Percentiles rank a stretch among this genome's conserved stretches.
Conservation (phyloP, 148 eudicot genomes). For the Linanthus parryae region DNA sequence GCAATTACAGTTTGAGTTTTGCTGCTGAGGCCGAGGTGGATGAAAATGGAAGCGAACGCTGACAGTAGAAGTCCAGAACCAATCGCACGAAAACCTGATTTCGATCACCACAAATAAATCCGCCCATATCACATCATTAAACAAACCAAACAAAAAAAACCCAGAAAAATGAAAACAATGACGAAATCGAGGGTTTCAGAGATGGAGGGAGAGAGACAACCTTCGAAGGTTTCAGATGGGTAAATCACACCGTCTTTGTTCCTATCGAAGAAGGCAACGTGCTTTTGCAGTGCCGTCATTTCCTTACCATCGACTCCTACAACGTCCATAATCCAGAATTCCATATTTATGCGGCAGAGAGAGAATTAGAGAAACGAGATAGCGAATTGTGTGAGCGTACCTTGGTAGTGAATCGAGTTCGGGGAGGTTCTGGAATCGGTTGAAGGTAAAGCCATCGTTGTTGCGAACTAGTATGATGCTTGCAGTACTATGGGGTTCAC, state of each 20-base stretch:
- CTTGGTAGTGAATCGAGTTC: too few species aligned
- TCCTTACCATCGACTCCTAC: too few species aligned
- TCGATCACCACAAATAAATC: background rate
- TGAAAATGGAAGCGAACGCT: background rate
- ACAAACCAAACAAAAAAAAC: background rate
- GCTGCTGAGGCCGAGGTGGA: background rate
- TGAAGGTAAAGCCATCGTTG: too few species aligned
- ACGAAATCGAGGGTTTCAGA: too few species aligned
- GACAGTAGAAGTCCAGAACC: background rate
- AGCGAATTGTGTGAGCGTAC: too few species aligned
- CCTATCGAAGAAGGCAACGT: conserved; percentile 1
- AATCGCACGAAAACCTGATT: conserved; percentile 4
- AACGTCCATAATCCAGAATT: too few species aligned
- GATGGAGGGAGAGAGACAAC: background rate
- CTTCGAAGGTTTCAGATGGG: background rate
- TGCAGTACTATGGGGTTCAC: too few species aligned
- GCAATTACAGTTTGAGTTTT: conserved; percentile 1
- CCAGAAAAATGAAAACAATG: background rate
- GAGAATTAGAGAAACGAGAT: too few species aligned
- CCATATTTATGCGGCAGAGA: too few species aligned
- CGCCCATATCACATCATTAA: background rate
- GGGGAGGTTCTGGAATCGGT: too few species aligned
- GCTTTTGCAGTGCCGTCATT: conserved; percentile 1
- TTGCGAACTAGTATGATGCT: too few species aligned
- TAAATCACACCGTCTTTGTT: background rate